Evolutionary conservation across 2,329 filamentous ascomycete species (phyloP).

Genomic region (Aspergillus costaricaensis): DNA sequence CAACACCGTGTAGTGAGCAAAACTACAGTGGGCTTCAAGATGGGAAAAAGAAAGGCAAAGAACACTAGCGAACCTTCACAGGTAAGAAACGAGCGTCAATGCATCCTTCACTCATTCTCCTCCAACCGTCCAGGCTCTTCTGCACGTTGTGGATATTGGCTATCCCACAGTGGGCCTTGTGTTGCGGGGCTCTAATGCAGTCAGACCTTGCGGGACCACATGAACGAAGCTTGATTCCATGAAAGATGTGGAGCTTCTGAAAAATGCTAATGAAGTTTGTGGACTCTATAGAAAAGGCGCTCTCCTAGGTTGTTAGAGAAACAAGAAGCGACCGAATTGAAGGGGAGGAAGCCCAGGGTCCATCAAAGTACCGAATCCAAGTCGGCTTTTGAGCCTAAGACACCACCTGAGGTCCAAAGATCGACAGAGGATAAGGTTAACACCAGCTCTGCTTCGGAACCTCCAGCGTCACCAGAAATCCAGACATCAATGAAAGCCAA

Average conservation of each 20-base stretch:
- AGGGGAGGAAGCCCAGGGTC: not conserved
- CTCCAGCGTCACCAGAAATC: no score
- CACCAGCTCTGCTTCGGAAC: no score
- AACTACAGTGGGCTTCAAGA: not conserved
- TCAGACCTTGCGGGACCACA: not conserved
- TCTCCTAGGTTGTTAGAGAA: not conserved
- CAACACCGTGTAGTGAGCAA: not conserved
- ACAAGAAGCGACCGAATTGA: not conserved
- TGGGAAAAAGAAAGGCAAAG: not conserved
- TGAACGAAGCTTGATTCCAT: not conserved
- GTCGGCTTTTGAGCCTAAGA: no score
- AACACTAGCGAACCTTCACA: not conserved
- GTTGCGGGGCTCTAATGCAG: not conserved
- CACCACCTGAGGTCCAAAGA: no score
- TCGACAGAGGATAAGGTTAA: no score
- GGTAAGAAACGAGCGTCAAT: slow-evolving; percentile 12
- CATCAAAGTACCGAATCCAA: no score
- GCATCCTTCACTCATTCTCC: not conserved
- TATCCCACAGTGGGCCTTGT: no score
- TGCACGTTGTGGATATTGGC: not conserved
- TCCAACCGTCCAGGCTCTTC: not conserved
- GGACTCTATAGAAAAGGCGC: not conserved
- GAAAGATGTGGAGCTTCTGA: not conserved
- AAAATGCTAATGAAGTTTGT: not conserved
- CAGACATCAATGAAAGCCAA: no score